A percentile compares a stretch with the other conserved stretches of the same genome.
Conservation (phyloP, 2,329 filamentous ascomycete species). For the Phialocephala subalpina region DNA sequence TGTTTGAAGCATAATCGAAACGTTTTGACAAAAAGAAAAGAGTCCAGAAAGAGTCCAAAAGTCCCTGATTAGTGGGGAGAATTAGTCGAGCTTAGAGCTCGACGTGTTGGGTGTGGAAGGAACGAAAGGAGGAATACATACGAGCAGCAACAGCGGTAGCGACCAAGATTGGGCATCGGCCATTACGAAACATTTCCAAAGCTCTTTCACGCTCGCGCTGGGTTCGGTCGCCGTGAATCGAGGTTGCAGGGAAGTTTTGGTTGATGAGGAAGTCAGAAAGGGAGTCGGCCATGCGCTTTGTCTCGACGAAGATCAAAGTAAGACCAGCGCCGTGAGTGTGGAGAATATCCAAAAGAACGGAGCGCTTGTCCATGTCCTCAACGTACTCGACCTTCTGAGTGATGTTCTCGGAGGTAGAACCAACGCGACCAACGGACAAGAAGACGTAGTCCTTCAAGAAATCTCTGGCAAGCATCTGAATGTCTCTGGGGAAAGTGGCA, state of each 20-base stretch:
- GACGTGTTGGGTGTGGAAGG: conserved; percentile 5
- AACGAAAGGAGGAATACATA: conserved; percentile 40
- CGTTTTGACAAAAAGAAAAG: conserved; percentile 1
- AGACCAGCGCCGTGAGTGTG: conserved; percentile 91
- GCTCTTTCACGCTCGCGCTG: conserved; percentile 96
- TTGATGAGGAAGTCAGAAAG: conserved; percentile 98
- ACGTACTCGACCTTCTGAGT: conserved; percentile 99
- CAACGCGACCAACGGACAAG: conserved; percentile 97
- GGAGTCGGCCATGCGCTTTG: conserved; percentile 99
- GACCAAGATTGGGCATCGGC: conserved; percentile 93
- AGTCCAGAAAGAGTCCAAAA: conserved; percentile 10
- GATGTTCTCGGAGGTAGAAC: conserved; percentile 99
- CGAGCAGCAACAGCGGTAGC: conserved; percentile 93
- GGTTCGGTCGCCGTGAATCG: conserved; percentile 97
- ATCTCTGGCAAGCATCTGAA: conserved; percentile 98
- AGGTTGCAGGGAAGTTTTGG: conserved; percentile 97
- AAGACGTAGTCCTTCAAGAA: conserved; percentile 99
- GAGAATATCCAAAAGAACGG: conserved; percentile 94
- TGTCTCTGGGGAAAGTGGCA: conserved; percentile 97
- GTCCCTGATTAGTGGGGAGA: neutral
- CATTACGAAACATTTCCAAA: conserved; percentile 96
- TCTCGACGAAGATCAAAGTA: conserved; percentile 98
- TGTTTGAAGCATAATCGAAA: too few species aligned
- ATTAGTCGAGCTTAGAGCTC: conserved; percentile 8
- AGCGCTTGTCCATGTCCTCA: conserved; percentile 96